Percentiles rank a stretch among this genome's conserved stretches.
These are phyloP conservation scores for Aspergillus ibericus DNA, from an alignment of 2,329 filamentous ascomycete genomes.

Conservation along the genomic window DNA sequence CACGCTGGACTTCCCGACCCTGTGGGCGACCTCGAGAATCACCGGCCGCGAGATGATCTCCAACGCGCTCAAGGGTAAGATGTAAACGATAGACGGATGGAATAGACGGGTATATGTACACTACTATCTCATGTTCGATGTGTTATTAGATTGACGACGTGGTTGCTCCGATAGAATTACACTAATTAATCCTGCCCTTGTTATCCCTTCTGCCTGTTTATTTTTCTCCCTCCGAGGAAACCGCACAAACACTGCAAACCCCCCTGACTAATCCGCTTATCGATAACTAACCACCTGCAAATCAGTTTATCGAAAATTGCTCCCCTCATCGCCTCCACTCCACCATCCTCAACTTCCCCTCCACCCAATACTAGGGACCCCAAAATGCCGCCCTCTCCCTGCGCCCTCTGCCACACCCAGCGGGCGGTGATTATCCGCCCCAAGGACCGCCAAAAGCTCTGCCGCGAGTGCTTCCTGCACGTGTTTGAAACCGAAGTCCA, in stretches of 20 bases:
- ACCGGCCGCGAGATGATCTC: slow-evolving; percentile 74
- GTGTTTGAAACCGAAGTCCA: slow-evolving; percentile 94
- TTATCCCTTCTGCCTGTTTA: neutral
- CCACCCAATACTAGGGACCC: neutral
- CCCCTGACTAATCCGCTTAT: slow-evolving; percentile 18
- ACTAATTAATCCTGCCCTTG: neutral
- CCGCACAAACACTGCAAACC: slow-evolving; percentile 17
- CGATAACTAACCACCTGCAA: neutral
- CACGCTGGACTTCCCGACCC: slow-evolving; percentile 80
- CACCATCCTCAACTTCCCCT: neutral
- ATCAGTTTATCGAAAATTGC: neutral
- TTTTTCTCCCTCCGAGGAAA: neutral
- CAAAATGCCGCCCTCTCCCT: slow-evolving; percentile 73
- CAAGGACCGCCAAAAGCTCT: slow-evolving; percentile 92
- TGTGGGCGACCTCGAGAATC: slow-evolving; percentile 74
- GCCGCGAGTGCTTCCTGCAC: slow-evolving; percentile 80
- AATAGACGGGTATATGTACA: neutral
- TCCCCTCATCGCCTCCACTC: slow-evolving; percentile 1
- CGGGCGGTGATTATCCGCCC: slow-evolving; percentile 88
- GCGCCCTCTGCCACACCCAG: slow-evolving; percentile 71
- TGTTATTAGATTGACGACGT: neutral
- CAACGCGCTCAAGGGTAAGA: slow-evolving; percentile 70
- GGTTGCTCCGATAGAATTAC: neutral
- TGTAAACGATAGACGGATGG: slow-evolving; percentile 47
- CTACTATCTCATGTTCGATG: neutral